Evolutionary conservation across 768 basidiomycete species (phyloP), one percentile per base, ranked within the genome.

Genomic region (Mycena maculata): DNA sequence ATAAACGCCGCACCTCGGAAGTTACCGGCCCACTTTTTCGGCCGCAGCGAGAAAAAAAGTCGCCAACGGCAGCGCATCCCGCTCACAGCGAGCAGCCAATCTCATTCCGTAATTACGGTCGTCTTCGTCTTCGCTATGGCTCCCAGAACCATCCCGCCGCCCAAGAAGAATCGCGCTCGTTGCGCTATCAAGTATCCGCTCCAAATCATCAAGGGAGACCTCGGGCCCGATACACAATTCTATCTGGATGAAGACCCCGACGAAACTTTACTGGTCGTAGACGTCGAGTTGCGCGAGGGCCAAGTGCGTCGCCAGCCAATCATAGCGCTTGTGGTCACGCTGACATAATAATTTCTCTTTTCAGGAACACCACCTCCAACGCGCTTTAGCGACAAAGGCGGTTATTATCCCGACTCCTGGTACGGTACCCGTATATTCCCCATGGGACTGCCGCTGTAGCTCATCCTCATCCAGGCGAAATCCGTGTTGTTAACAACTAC

Each of bases 401-500:
- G 91, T 90, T 0, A 93, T 86, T 79, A n/a, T n/a, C n/a, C n/a
- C n/a, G n/a, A n/a, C 33, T 36, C 33, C 6, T 36, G 33, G 33
- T 36, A 7, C 33, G 13, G 33, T 7, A 36, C 33, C n/a, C n/a
- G n/a, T n/a, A n/a, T n/a, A n/a, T n/a, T n/a, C n/a, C n/a, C n/a
- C n/a, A n/a, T n/a, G n/a, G n/a, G n/a, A n/a, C n/a, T n/a, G n/a
- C n/a, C n/a, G n/a, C n/a, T n/a, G n/a, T n/a, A n/a, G n/a, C n/a
- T n/a, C n/a, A n/a, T n/a, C n/a, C n/a, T n/a, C n/a, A n/a, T n/a
- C 96, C 98, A 0, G 95, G 96, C 76, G 93, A 93, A 1, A 92
- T 90, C 10, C 93, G 94, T 52, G 70, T 92, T 71, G 90, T 92
- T 61, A 86, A 87, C 31, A 90, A 95, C 73, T 96, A 94, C 77